These are phyloP conservation scores for Yueomyces sp. DNA, from an alignment of 805 yeast species.

Conservation along the genomic window DNA sequence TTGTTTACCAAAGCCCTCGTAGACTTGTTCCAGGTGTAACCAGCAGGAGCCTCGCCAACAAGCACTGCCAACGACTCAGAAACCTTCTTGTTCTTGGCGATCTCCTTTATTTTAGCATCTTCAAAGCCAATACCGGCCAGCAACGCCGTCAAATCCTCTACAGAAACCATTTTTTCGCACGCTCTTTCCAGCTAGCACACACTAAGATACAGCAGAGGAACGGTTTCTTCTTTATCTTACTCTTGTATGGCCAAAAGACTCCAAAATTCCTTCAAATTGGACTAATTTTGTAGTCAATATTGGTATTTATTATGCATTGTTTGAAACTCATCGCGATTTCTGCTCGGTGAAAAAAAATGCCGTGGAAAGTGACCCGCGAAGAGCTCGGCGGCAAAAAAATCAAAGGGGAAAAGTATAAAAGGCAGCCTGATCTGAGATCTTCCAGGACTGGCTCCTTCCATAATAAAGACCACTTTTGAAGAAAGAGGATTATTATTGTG, in stretches of 20 bases:
- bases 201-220: too few relatives aligned
- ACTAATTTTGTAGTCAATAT: too few relatives aligned
- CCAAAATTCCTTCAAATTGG: too few relatives aligned
- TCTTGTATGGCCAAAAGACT: too few relatives aligned
- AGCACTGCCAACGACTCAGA: constrained; percentile 53
- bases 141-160: constrained; percentile 25
- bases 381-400: constrained; percentile 5
- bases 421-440: too few relatives aligned
- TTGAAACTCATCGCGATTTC: not conserved
- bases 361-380: not conserved
- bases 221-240: too few relatives aligned
- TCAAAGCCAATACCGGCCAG: constrained; percentile 45
- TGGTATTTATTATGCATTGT: too few relatives aligned
- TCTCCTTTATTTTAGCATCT: constrained; percentile 66
- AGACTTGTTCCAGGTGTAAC: constrained; percentile 38
- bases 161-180: constrained; percentile 12
- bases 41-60: constrained; percentile 29
- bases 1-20: constrained; percentile 57
- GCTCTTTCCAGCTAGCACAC: not conserved
- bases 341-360: not conserved
- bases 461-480: too few relatives aligned
- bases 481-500: too few relatives aligned
- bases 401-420: too few relatives aligned
- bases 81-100: constrained; percentile 76
- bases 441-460: too few relatives aligned